Percentiles rank a stretch among this genome's conserved stretches.
phyloP scores from a whole-genome alignment of 371 early-diverging fungal genomes.

The Capniomyces stellatus region DNA sequence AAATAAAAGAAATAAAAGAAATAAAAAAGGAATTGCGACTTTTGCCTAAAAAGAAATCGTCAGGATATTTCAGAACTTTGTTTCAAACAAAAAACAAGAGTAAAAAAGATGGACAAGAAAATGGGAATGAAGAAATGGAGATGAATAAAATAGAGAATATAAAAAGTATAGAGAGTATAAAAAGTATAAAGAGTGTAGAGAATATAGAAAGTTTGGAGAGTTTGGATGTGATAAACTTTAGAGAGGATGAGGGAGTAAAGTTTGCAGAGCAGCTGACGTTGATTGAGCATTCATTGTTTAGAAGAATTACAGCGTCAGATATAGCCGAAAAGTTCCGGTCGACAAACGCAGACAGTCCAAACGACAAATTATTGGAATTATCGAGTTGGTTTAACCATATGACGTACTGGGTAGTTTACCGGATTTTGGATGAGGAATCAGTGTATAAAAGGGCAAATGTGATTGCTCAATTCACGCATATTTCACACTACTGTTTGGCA shows the following conservation, averaged over 20 bases:
- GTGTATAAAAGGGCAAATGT: conserved; percentile 26
- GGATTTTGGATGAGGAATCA: conserved; percentile 16
- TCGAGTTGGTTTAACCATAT: conserved; percentile 43
- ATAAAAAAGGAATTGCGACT: no score
- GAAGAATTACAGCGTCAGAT: conserved; percentile 30
- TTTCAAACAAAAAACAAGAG: not conserved
- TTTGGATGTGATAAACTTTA: conserved; percentile 12
- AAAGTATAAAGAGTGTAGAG: not conserved
- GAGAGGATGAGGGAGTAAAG: conserved; percentile 23
- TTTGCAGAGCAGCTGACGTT: conserved; percentile 41
- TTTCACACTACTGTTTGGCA: conserved; percentile 33
- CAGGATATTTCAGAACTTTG: not conserved
- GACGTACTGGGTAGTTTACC: conserved; percentile 34
- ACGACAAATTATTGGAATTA: conserved; percentile 23
- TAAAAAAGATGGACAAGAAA: not conserved
- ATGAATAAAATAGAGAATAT: not conserved
- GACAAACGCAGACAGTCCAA: not conserved
- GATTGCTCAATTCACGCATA: conserved; percentile 29
- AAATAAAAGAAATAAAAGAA: no score
- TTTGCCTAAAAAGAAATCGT: no score
- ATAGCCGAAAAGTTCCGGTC: conserved; percentile 10
- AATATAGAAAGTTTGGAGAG: not conserved
- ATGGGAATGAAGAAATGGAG: not conserved
- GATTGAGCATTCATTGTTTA: conserved; percentile 36
- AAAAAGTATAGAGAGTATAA: not conserved